Evolutionary conservation across 2,329 filamentous ascomycete species (phyloP).

Genomic region (Fusarium algeriense): DNA sequence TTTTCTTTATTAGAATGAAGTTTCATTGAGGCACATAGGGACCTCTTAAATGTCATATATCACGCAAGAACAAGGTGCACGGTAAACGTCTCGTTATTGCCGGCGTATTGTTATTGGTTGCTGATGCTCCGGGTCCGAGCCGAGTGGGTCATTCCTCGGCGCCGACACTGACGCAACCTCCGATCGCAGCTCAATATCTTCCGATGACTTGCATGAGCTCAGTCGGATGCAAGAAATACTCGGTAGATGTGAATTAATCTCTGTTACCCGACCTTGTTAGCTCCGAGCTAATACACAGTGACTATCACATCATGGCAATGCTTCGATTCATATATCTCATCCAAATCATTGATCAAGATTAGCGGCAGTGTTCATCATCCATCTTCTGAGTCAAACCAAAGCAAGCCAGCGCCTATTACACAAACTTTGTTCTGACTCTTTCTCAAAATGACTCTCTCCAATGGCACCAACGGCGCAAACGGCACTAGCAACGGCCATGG

Average conservation of each 20-base stretch:
- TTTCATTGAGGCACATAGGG: not conserved
- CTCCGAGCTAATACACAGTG: not conserved
- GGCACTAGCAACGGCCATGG: not conserved
- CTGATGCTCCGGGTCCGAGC: not conserved
- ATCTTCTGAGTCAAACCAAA: not conserved
- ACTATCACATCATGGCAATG: not conserved
- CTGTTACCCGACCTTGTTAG: not conserved
- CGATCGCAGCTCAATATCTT: not conserved
- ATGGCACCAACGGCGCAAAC: constrained; percentile 2
- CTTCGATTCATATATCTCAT: not conserved
- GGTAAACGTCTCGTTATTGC: not conserved
- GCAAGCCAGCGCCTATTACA: not conserved
- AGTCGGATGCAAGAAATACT: not conserved
- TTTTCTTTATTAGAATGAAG: too few relatives aligned
- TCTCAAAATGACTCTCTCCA: constrained; percentile 9
- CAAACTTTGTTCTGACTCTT: not conserved
- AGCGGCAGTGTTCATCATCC: not conserved
- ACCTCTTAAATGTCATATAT: not conserved
- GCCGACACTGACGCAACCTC: constrained; percentile 1
- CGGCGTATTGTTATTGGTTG: not conserved
- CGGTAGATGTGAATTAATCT: not conserved
- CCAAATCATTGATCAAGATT: not conserved
- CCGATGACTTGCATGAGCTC: not conserved
- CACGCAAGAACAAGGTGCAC: not conserved
- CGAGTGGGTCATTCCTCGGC: not conserved